Evolutionary conservation across 768 basidiomycete genomes (phyloP), one percentile per base, ranked within the genome.

Genomic region (Favolaschia claudopus): DNA sequence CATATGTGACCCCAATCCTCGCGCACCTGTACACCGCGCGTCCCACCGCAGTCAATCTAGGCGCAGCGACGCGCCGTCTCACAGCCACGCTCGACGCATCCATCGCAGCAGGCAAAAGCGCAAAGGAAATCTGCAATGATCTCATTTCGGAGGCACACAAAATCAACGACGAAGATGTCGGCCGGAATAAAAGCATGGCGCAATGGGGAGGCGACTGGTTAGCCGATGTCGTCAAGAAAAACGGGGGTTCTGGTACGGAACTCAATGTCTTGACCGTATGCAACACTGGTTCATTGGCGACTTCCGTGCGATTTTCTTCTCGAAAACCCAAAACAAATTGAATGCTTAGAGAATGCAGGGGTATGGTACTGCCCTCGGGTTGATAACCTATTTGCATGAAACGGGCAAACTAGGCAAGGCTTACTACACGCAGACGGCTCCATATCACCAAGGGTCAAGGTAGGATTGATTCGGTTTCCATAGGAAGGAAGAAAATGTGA

Each of bases 21-120:
- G 83, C 87, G 36, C 89, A 85, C 72, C 83, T 99, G 13, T 88
- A 84, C 72, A 92, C 89, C 2, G 91, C 96, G 2, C 85, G 96
- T n/a, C 96, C 96, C 15, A 99, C 96, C 0, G 96, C 96, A 7
- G 96, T 99, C 66, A 99, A 99, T 76, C 89, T 99, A 20, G 88
- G 92, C 12, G 90, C 89, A 40, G 95, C 94, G 7, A 92, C 88
- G 42, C 83, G 88, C 19, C 84, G 95, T 19, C 82, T 99, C 33
- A 72, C 81, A 7, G 76, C 76, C 15, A 76, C 76, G 3, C 76
- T 93, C n/a, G 73, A 78, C 10, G 58, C 68, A 1, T 76, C 79
- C 0, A 73, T 79, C 46, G 76, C 76, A 24, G 79, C 78, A 1
- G 80, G 78, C 4, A 69, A 77, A 34, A 75, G 80, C 22, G 73